phyloP scores from a whole-genome alignment of 2,329 filamentous ascomycete species.

The Domatiomyces globalis region DNA sequence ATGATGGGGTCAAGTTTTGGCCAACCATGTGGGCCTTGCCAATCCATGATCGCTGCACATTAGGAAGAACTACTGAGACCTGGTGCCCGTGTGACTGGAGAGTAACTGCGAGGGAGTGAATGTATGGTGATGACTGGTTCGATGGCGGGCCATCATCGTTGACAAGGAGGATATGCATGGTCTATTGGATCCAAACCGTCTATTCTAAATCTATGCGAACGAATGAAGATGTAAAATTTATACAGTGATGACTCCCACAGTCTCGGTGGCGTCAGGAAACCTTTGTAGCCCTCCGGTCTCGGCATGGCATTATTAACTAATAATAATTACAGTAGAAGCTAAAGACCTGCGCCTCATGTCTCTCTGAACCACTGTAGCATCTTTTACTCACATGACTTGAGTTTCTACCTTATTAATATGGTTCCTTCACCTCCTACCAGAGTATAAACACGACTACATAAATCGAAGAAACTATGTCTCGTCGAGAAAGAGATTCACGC shows the following conservation, averaged over 20 bases:
- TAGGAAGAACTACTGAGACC: slow-evolving; percentile 83
- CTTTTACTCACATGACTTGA: no score
- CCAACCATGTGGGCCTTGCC: slow-evolving; percentile 95
- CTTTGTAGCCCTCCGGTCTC: background rate
- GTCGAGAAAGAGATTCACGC: slow-evolving; percentile 1
- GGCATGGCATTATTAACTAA: no score
- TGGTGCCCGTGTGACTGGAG: slow-evolving; percentile 61
- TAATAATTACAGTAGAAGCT: no score
- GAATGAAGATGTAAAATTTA: background rate
- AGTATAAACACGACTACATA: background rate
- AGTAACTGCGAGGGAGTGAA: slow-evolving; percentile 57
- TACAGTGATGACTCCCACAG: no score
- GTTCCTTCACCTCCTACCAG: no score
- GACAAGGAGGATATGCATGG: slow-evolving; percentile 39
- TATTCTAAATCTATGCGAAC: slow-evolving; percentile 1
- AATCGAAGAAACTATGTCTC: background rate
- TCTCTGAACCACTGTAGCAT: no score
- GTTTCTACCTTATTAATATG: no score
- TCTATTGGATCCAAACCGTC: slow-evolving; percentile 1
- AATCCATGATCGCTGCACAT: slow-evolving; percentile 93
- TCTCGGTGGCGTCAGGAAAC: no score
- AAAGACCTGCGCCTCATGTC: no score
- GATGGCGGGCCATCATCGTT: slow-evolving; percentile 77
- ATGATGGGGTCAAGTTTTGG: slow-evolving; percentile 67
- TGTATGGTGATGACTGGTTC: slow-evolving; percentile 62